Evolutionary conservation across 176 grass and related monocot species (phyloP).

Genomic region (Carex cristatella): DNA sequence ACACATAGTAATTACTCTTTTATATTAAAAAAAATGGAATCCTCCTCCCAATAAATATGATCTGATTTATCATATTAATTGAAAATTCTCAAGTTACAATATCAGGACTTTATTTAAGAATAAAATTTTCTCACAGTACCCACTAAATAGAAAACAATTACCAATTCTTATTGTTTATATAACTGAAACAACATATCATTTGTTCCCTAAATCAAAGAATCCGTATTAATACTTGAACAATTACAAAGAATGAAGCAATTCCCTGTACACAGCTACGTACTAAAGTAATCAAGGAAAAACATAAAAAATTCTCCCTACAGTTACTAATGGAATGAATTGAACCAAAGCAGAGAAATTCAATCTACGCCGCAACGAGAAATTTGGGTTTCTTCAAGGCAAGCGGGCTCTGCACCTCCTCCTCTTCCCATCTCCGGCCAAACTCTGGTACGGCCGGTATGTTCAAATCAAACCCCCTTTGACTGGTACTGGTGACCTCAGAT

Average conservation of each 20-base stretch:
- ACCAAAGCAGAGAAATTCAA: not conserved
- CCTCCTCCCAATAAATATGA: not conserved
- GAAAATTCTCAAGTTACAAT: not conserved
- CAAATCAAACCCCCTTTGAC: conserved; percentile 65
- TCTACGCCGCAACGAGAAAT: conserved; percentile 53
- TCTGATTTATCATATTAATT: not conserved
- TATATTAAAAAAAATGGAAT: not conserved
- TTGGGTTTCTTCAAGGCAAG: conserved; percentile 93
- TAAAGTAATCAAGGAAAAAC: conserved; percentile 3
- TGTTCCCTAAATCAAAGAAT: not conserved
- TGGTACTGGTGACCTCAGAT: conserved; percentile 36
- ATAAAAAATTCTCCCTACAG: not conserved
- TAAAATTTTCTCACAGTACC: not conserved
- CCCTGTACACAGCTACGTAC: conserved; percentile 19
- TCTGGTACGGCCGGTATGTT: conserved; percentile 81
- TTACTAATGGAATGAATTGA: conserved; percentile 14
- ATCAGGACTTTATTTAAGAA: not conserved
- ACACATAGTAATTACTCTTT: too few species aligned
- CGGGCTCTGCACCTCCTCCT: conserved; percentile 96
- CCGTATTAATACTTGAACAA: conserved; percentile 2
- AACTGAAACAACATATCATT: not conserved
- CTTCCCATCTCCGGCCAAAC: conserved; percentile 48
- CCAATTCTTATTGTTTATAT: not conserved
- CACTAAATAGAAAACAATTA: not conserved
- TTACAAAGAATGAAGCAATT: conserved; percentile 39